Evolutionary conservation across 202 grass and related monocot genomes (phyloP).

Genomic region (Dendrocalamus latiflorus): DNA sequence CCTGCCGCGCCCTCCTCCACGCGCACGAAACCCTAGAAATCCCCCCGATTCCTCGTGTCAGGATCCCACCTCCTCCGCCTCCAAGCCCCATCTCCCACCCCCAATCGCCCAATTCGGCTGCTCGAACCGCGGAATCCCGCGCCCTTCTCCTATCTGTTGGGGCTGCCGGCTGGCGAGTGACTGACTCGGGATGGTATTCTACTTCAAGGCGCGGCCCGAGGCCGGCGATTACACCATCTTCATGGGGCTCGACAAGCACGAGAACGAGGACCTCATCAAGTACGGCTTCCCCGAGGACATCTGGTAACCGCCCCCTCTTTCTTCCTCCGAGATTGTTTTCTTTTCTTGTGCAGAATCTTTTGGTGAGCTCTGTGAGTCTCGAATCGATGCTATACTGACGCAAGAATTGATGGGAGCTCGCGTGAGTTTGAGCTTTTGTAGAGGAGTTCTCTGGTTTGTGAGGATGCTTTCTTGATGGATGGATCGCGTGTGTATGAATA

Average conservation of each 20-base stretch:
- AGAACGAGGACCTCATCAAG: constrained; percentile 98
- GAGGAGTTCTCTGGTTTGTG: not conserved
- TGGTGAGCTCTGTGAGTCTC: not conserved
- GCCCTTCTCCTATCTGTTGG: constrained; percentile 34
- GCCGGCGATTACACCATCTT: constrained; percentile 90
- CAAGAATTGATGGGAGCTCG: not conserved
- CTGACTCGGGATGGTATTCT: constrained; percentile 70
- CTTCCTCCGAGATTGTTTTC: not conserved
- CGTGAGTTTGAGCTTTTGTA: not conserved
- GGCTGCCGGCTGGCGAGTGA: constrained; percentile 18
- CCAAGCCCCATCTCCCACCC: not conserved
- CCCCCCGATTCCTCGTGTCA: not conserved
- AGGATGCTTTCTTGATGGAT: not conserved
- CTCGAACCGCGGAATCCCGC: constrained; percentile 3
- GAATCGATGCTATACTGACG: not conserved
- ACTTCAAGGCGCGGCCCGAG: constrained; percentile 91
- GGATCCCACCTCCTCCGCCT: not conserved
- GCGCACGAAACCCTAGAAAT: constrained; percentile 46
- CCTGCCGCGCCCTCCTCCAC: not conserved
- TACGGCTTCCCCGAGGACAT: constrained; percentile 94
- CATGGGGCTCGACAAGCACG: constrained; percentile 92
- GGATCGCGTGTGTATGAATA: not conserved
- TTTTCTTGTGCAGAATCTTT: not conserved
- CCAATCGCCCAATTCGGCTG: not conserved
- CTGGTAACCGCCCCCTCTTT: constrained; percentile 64